phyloP scores from a whole-genome alignment of 345 rosid genomes.

The Excoecaria agallocha region DNA sequence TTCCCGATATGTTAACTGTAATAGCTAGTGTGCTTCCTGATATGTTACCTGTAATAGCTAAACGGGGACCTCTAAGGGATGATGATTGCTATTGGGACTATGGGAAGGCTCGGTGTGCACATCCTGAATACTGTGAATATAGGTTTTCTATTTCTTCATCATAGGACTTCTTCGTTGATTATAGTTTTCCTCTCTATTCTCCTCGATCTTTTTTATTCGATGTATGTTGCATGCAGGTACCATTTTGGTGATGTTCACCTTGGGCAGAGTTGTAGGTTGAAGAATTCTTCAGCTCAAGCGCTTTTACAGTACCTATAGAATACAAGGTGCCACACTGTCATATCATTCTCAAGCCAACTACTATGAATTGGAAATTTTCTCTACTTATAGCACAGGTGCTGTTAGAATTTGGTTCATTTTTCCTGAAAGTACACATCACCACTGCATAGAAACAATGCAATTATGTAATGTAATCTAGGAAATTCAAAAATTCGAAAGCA shows the following conservation, averaged over 20 bases:
- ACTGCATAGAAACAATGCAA: neutral
- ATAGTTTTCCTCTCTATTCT: neutral
- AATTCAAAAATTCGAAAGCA: neutral
- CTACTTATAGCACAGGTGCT: neutral
- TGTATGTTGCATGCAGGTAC: constrained; percentile 49
- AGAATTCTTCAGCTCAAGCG: constrained; percentile 60
- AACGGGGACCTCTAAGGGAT: constrained; percentile 91
- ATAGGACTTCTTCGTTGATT: neutral
- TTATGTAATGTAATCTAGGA: neutral
- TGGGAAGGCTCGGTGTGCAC: constrained; percentile 94
- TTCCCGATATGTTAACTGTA: constrained; percentile 8
- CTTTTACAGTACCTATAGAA: constrained; percentile 65
- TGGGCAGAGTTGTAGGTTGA: constrained; percentile 97
- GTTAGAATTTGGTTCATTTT: neutral
- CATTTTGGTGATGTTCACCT: constrained; percentile 90
- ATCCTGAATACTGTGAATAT: constrained; percentile 93
- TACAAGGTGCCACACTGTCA: constrained; percentile 28
- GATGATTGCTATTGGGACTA: constrained; percentile 98
- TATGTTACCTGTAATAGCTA: constrained; percentile 42
- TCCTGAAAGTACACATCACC: neutral
- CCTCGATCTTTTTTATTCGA: neutral
- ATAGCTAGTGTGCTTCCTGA: constrained; percentile 46
- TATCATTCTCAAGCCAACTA: neutral
- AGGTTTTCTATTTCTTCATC: constrained; percentile 42
- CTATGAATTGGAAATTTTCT: neutral